A percentile compares a stretch with the other conserved stretches of the same genome.
Evolutionary conservation across 768 basidiomycete species (phyloP).

Genomic region (Mycena crocata): DNA sequence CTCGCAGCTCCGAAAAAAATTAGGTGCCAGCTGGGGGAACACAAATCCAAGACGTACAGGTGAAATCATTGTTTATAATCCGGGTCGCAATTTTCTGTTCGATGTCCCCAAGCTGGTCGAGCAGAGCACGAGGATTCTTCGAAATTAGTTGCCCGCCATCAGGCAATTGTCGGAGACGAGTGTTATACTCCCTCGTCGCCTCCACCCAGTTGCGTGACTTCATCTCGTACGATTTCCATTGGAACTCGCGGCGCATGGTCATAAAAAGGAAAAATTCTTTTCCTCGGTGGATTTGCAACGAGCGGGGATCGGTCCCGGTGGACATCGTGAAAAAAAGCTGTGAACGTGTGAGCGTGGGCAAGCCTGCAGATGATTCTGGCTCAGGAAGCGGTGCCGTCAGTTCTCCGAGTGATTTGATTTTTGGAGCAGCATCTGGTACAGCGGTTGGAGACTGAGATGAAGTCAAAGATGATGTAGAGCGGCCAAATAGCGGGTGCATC

Average conservation of each 20-base stretch:
- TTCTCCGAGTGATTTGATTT: not conserved
- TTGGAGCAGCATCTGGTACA: not conserved
- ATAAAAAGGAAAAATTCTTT: constrained; percentile 38
- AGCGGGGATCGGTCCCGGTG: constrained; percentile 14
- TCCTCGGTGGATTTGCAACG: not conserved
- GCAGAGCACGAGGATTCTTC: constrained; percentile 29
- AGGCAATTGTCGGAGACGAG: constrained; percentile 5
- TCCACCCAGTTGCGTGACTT: constrained; percentile 28
- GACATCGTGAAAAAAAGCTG: constrained; percentile 1
- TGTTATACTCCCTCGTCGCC: constrained; percentile 29
- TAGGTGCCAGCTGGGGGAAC: too few relatives aligned
- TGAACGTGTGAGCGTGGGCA: constrained; percentile 9
- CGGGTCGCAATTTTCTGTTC: constrained; percentile 21
- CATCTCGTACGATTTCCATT: constrained; percentile 36
- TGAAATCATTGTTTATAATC: constrained; percentile 20
- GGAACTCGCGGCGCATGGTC: constrained; percentile 31
- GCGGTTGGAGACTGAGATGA: not conserved
- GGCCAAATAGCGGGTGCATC: too few relatives aligned
- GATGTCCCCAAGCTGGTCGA: constrained; percentile 23
- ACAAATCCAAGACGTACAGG: constrained; percentile 19
- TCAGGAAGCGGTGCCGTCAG: not conserved
- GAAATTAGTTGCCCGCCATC: not conserved
- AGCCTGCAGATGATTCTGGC: not conserved
- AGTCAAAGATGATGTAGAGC: too few relatives aligned
- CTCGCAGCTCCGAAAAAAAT: too few relatives aligned